Conservation (phyloP, 2,329 filamentous ascomycete genomes). For the Pyricularia sp. region DNA sequence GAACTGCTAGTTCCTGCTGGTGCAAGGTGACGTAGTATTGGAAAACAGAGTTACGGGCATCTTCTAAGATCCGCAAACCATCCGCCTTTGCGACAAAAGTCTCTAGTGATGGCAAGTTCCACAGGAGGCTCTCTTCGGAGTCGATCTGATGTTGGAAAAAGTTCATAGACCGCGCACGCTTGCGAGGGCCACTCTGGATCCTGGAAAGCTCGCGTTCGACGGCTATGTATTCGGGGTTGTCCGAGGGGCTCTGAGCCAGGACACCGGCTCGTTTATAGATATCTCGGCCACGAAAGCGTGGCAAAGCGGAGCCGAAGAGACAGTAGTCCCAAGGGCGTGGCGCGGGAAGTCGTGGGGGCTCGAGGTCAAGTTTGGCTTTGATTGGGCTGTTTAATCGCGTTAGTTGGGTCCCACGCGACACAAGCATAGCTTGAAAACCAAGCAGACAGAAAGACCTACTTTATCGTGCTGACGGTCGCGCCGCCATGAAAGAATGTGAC, state of each 20-base stretch:
- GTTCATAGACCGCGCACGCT: background rate
- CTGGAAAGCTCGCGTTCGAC: background rate
- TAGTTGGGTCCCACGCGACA: background rate
- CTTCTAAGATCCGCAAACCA: background rate
- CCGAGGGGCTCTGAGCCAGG: background rate
- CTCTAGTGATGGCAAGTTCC: background rate
- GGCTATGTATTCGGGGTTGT: background rate
- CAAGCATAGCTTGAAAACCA: background rate
- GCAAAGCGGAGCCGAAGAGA: background rate
- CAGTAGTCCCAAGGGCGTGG: background rate
- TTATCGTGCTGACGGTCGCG: background rate
- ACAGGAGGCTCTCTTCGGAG: background rate
- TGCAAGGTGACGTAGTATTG: background rate
- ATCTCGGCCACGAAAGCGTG: background rate
- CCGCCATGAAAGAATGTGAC: background rate
- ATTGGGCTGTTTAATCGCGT: background rate
- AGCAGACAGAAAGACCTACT: background rate
- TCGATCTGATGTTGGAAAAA: background rate
- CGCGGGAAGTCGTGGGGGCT: background rate
- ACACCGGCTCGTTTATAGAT: conserved; percentile 1
- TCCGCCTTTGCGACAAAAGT: background rate
- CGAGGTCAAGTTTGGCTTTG: background rate
- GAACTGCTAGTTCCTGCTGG: background rate
- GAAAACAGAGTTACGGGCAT: background rate
- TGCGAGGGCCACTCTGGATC: background rate